A percentile compares a stretch with the other conserved stretches of the same genome.
These are phyloP conservation scores for Tuber umbilicatum DNA, from an alignment of 495 filamentous ascomycete species.

Conservation along the genomic window DNA sequence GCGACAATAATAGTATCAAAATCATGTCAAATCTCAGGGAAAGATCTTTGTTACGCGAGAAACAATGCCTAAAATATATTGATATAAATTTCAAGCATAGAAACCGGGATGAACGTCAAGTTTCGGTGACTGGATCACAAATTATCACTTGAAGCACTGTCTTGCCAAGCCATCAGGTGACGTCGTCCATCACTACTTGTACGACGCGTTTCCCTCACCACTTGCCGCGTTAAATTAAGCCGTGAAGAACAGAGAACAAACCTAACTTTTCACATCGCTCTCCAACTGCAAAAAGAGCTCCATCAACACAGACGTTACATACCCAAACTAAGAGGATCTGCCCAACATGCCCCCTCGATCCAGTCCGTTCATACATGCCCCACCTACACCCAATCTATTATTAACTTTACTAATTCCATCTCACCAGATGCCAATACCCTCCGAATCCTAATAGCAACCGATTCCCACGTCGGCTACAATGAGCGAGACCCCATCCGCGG, in stretches of 20 bases:
- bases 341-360: background rate
- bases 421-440: slow-evolving; percentile 73
- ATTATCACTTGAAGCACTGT: background rate
- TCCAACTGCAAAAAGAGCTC: background rate
- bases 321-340: background rate
- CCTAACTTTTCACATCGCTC: background rate
- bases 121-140: background rate
- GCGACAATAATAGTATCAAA: background rate
- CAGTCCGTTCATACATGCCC: background rate
- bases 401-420: slow-evolving; percentile 1
- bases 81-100: background rate
- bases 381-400: background rate
- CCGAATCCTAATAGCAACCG: slow-evolving; percentile 86
- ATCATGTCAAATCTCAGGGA: background rate
- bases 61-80: background rate
- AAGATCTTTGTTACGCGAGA: background rate
- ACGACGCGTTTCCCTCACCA: background rate
- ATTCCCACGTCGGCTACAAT: slow-evolving; percentile 95
- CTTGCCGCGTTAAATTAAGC: background rate
- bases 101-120: background rate
- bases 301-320: background rate
- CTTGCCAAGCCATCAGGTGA: slow-evolving; percentile 2
- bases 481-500: slow-evolving; percentile 88
- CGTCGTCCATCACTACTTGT: background rate
- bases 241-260: background rate